phyloP scores from a whole-genome alignment of 495 filamentous ascomycete genomes.

The Hypoxylon fuscum region DNA sequence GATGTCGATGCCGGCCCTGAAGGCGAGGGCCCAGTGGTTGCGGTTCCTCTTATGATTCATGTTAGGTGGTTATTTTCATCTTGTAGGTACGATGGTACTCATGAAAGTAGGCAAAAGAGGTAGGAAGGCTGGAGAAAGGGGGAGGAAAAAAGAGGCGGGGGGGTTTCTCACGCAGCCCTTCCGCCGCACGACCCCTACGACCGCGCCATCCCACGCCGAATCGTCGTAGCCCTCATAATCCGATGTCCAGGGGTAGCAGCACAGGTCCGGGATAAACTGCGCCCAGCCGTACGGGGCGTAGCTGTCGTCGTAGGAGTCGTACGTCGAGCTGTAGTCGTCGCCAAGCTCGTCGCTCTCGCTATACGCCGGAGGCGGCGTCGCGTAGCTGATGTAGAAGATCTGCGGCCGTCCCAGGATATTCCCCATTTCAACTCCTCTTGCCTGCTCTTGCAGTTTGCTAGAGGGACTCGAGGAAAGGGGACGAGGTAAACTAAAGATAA shows the following conservation, averaged over 20 bases:
- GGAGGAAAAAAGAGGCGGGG: not conserved
- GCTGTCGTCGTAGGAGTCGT: constrained; percentile 9
- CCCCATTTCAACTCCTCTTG: constrained; percentile 20
- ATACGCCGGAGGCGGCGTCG: not conserved
- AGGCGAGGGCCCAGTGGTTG: constrained; percentile 32
- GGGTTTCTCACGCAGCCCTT: constrained; percentile 32
- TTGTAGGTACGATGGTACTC: no score
- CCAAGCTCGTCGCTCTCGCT: not conserved
- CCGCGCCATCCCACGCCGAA: constrained; percentile 13
- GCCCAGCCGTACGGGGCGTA: constrained; percentile 8
- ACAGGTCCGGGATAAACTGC: constrained; percentile 8
- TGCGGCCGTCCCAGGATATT: constrained; percentile 23
- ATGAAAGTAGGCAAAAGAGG: no score
- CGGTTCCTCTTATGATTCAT: constrained; percentile 3
- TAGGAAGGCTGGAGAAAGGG: not conserved
- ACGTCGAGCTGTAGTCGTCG: not conserved
- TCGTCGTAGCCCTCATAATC: not conserved
- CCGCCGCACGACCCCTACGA: constrained; percentile 21
- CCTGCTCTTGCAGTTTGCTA: not conserved
- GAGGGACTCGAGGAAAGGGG: not conserved
- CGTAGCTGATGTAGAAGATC: constrained; percentile 16
- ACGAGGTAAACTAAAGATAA: not conserved
- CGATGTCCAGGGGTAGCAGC: constrained; percentile 1
- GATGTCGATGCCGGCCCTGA: constrained; percentile 22
- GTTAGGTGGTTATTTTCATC: no score